A percentile compares a stretch with the other conserved stretches of the same genome.
Conservation (phyloP, 2,329 filamentous ascomycete genomes). For the Fusarium transvaalense region DNA sequence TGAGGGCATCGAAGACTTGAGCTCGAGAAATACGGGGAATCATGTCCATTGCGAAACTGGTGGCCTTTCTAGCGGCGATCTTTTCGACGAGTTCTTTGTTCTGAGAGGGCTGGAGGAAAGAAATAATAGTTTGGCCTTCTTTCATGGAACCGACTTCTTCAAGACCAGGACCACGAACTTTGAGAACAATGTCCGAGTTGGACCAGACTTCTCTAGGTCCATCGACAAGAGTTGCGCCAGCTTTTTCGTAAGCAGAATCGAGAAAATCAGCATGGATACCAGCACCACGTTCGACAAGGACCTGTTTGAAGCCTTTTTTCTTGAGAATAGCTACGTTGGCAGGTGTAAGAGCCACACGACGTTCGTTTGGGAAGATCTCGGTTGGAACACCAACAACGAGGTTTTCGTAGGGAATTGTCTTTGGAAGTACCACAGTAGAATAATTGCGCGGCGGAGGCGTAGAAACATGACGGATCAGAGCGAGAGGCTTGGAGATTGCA, state of each 20-base stretch:
- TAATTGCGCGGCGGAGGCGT: constrained; percentile 50
- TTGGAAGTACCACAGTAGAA: constrained; percentile 57
- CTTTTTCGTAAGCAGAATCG: constrained; percentile 80
- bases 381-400: constrained; percentile 83
- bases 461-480: constrained; percentile 57
- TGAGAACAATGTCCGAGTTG: constrained; percentile 82
- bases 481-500: constrained; percentile 51
- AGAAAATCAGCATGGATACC: constrained; percentile 81
- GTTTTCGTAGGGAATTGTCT: constrained; percentile 73
- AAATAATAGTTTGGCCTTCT: constrained; percentile 80
- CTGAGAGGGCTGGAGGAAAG: constrained; percentile 85
- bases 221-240: constrained; percentile 82
- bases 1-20: constrained; percentile 88
- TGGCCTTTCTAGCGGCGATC: constrained; percentile 77
- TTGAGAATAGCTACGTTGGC: constrained; percentile 84
- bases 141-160: constrained; percentile 77
- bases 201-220: constrained; percentile 76
- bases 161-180: constrained; percentile 80
- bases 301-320: constrained; percentile 84
- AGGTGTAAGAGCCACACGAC: constrained; percentile 86
- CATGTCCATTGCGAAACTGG: constrained; percentile 91
- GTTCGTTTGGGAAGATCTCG: constrained; percentile 83
- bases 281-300: constrained; percentile 85
- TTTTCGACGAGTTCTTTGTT: constrained; percentile 81
- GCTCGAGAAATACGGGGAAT: constrained; percentile 90